A percentile compares a stretch with the other conserved stretches of the same genome.
phyloP scores from a whole-genome alignment of 257 asterid genomes.

The Thymus mandschuricus region DNA sequence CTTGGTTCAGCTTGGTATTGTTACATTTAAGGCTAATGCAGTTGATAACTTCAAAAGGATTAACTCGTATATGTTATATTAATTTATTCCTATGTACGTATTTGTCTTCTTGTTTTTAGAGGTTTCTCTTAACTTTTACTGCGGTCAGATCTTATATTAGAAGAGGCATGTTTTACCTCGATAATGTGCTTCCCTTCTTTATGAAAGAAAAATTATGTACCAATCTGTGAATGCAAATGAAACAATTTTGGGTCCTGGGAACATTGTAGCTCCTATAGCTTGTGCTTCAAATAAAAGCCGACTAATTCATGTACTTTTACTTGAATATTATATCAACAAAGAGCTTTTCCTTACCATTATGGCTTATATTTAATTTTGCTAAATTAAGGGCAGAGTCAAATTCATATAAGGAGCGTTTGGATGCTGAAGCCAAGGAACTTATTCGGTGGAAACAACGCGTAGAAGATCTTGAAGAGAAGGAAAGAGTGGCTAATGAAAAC shows the following conservation, averaged over 20 bases:
- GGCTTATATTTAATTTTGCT: slow-evolving; percentile 39
- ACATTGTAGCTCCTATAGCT: slow-evolving; percentile 5
- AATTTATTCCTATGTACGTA: not conserved
- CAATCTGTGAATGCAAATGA: not conserved
- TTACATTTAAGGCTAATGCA: slow-evolving; percentile 1
- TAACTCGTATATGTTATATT: not conserved
- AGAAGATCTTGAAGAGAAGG: slow-evolving; percentile 92
- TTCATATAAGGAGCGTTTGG: slow-evolving; percentile 71
- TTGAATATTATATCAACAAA: slow-evolving; percentile 2
- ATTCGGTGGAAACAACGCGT: slow-evolving; percentile 71
- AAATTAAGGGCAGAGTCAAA: slow-evolving; percentile 83
- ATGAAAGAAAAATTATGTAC: slow-evolving; percentile 19
- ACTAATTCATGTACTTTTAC: slow-evolving; percentile 11
- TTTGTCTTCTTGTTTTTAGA: not conserved
- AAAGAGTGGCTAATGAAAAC: slow-evolving; percentile 92
- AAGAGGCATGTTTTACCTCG: not conserved
- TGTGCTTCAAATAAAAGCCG: slow-evolving; percentile 6
- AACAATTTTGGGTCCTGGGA: slow-evolving; percentile 19
- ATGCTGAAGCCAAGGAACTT: slow-evolving; percentile 82
- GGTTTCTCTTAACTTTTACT: not conserved
- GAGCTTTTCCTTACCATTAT: slow-evolving; percentile 30
- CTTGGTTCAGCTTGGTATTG: slow-evolving; percentile 7
- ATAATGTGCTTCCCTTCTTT: slow-evolving; percentile 14
- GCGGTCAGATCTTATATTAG: not conserved
- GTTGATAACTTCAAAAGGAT: slow-evolving; percentile 5